A percentile compares a stretch with the other conserved stretches of the same genome.
phyloP scores from a whole-genome alignment of 192 early-diverging fungal species.

The Blastocladiella britannica region DNA sequence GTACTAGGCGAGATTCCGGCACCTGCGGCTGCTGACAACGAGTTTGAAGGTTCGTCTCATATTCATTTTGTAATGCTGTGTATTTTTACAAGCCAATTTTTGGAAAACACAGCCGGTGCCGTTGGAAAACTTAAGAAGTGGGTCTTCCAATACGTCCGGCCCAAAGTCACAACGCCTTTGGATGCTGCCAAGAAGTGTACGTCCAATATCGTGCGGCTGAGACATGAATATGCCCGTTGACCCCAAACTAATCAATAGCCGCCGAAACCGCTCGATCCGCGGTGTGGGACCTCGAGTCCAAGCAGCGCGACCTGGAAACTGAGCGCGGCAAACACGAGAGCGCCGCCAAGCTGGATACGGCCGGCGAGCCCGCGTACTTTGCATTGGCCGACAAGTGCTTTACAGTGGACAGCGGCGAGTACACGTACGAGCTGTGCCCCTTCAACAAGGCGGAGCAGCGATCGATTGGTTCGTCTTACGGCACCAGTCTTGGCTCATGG shows the following conservation, averaged over 20 bases:
- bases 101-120: no score
- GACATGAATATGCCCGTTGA: no score
- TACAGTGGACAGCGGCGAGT: constrained; percentile 44
- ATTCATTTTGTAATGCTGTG: no score
- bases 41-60: no score
- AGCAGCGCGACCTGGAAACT: constrained; percentile 9
- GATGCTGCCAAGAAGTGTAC: not conserved
- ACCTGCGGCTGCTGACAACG: no score
- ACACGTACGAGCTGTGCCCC: constrained; percentile 59
- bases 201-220: no score
- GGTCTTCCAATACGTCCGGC: no score
- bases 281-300: constrained; percentile 7
- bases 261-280: not conserved
- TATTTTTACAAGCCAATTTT: no score
- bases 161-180: no score
- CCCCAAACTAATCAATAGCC: not conserved
- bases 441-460: constrained; percentile 57
- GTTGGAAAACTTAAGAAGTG: no score
- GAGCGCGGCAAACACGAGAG: constrained; percentile 14
- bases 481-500: constrained; percentile 6
- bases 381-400: constrained; percentile 48
- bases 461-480: constrained; percentile 27
- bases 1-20: no score
- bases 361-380: constrained; percentile 47
- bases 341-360: constrained; percentile 27